Percentiles rank a stretch among this genome's conserved stretches.
phyloP scores from a whole-genome alignment of 2,329 filamentous ascomycete species.

The Grosmannia serpens region DNA sequence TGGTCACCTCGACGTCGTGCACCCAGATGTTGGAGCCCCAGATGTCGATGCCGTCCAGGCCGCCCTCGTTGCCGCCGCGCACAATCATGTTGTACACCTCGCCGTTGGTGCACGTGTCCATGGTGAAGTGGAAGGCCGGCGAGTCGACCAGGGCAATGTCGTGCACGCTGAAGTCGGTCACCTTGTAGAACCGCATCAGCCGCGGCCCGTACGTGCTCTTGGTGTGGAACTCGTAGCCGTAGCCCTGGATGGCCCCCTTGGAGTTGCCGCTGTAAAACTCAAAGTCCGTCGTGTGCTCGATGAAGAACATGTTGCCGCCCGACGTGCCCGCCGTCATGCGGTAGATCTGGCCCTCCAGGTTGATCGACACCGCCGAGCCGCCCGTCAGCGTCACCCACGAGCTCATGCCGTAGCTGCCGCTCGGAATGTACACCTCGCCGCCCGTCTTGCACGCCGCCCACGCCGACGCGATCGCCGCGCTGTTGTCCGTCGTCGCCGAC shows the following conservation, averaged over 20 bases:
- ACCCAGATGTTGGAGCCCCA: conserved; percentile 44
- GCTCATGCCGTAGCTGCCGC: conserved; percentile 12
- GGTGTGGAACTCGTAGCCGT: conserved; percentile 34
- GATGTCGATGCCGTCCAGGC: conserved; percentile 45
- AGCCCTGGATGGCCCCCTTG: conserved; percentile 37
- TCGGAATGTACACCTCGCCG: conserved; percentile 19
- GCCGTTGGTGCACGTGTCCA: conserved; percentile 29
- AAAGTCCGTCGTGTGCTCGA: conserved; percentile 25
- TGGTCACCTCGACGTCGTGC: conserved; percentile 49
- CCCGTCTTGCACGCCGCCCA: conserved; percentile 38
- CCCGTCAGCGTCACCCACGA: conserved; percentile 12
- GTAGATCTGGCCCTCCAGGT: conserved; percentile 13
- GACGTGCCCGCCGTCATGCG: conserved; percentile 6
- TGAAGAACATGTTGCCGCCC: conserved; percentile 16
- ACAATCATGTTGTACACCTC: conserved; percentile 44
- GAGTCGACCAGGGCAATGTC: conserved; percentile 35
- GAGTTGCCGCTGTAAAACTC: conserved; percentile 32
- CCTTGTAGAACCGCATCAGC: conserved; percentile 30
- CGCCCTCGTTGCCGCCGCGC: conserved; percentile 36
- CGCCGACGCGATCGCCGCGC: conserved; percentile 34
- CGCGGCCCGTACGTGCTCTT: conserved; percentile 25
- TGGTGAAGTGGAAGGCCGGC: conserved; percentile 14
- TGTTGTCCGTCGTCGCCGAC: conserved; percentile 38
- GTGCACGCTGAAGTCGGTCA: conserved; percentile 34
- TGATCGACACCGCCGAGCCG: conserved; percentile 9